Base-by-base conservation (phyloP, 768 basidiomycete species). In the Calocybe indica region DNA sequence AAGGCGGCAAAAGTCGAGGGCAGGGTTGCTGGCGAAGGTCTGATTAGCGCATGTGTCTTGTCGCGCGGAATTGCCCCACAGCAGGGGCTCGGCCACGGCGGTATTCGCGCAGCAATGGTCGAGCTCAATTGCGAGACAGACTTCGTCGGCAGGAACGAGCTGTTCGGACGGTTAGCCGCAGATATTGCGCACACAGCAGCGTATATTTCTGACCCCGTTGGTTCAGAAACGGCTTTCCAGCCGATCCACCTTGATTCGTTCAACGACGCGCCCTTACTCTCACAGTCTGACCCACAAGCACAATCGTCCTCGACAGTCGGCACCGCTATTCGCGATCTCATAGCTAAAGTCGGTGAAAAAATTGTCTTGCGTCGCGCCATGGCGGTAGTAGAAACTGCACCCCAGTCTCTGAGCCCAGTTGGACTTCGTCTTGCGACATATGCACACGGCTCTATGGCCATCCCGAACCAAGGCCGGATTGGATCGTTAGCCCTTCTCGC, bases 101-200 rank as follows among this genome's bases (percentile, higher is more conserved):
- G 78, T 35, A 66, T 88, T 33, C 79, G 89, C 34, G 92, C 88
- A 8, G 83, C 86, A 13, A 87, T 96, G 78, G 71, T 97, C 48
- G 94, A 98, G 65, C 72, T 96, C 51, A 91, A 90, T 56, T 97
- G 94, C 70, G 94, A 98, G 70, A 96, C 94, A 45, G 94, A 98
- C 69, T 98, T 96, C 61, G 94, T 98, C 29, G 90, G 83, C 15
- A 70, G 89, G 53, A 94, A 91, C 57, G 79, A 85, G 49, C 71
- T 92, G 9, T 98, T 98, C 58, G 74, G 80, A 11, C 73, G 74
- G 46, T 77, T 94, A 35, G 85, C 88, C 9, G 73, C 75, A 36
- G 83, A 90, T 56, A 84, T 96, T 54, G 86, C 91, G 11, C 83
- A 88, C 55, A 92, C 89, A 1, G 82, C 85, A 32, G 91, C 91